Evolutionary conservation across 2,329 filamentous ascomycete genomes (phyloP).

Genomic region (Penicillium sp.): DNA sequence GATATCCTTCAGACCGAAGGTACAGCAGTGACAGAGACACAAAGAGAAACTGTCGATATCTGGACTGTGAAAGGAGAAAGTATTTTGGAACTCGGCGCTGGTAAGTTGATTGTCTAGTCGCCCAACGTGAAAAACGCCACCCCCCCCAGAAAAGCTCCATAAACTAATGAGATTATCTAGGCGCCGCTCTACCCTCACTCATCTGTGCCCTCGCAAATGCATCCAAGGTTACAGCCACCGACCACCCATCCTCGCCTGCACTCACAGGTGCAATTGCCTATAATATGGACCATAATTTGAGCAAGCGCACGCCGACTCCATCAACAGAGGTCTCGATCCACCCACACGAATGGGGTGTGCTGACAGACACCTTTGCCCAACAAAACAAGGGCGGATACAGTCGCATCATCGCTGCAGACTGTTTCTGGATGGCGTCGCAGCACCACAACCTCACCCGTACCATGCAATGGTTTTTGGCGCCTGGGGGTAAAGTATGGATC

Average conservation of each 20-base stretch:
- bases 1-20: slow-evolving; percentile 6
- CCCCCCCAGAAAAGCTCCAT: background rate
- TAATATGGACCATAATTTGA: slow-evolving; percentile 51
- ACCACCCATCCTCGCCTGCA: slow-evolving; percentile 48
- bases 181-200: slow-evolving; percentile 44
- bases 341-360: slow-evolving; percentile 56
- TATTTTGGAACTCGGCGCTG: slow-evolving; percentile 61
- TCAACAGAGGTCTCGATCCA: slow-evolving; percentile 37
- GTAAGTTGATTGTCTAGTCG: slow-evolving; percentile 43
- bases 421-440: slow-evolving; percentile 59
- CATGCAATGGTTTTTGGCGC: slow-evolving; percentile 56
- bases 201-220: slow-evolving; percentile 39
- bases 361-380: slow-evolving; percentile 41
- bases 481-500: slow-evolving; percentile 43
- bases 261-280: slow-evolving; percentile 43
- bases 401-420: slow-evolving; percentile 60
- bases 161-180: slow-evolving; percentile 9
- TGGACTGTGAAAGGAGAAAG: slow-evolving; percentile 51
- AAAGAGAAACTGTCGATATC: slow-evolving; percentile 18
- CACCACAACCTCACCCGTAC: slow-evolving; percentile 57
- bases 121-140: background rate
- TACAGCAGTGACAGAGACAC: slow-evolving; percentile 14
- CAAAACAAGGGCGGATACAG: slow-evolving; percentile 45
- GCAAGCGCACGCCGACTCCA: slow-evolving; percentile 9
- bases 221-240: slow-evolving; percentile 49